These are phyloP conservation scores for Tagetes patula DNA, from an alignment of 129 eudicot species.

Conservation along the genomic window DNA sequence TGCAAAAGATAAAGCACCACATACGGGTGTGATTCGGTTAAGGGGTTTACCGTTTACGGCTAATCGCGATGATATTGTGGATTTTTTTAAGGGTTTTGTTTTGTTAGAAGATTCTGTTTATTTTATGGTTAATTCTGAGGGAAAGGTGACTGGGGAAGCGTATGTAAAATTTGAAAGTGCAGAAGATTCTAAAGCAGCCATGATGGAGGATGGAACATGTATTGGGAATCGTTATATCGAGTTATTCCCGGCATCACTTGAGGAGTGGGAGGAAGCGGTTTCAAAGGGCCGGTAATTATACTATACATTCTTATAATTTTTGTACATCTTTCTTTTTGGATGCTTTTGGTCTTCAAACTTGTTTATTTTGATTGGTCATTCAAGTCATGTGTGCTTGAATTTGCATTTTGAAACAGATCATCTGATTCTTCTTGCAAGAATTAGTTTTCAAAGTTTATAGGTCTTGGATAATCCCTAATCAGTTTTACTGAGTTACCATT, in stretches of 20 bases:
- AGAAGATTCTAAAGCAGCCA: constrained; percentile 86
- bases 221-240: constrained; percentile 87
- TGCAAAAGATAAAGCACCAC: constrained; percentile 59
- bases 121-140: constrained; percentile 70
- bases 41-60: constrained; percentile 90
- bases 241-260: constrained; percentile 73
- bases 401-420: background rate
- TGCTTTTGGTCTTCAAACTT: background rate
- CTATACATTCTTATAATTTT: background rate
- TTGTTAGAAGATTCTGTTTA: constrained; percentile 64
- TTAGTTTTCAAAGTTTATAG: background rate
- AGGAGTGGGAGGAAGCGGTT: constrained; percentile 85
- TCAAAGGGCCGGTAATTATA: constrained; percentile 67
- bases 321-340: background rate
- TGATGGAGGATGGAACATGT: constrained; percentile 82
- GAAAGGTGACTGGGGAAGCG: constrained; percentile 91
- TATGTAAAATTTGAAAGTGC: constrained; percentile 83
- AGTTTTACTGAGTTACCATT: background rate
- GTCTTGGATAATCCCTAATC: background rate
- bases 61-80: constrained; percentile 62
- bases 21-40: constrained; percentile 72
- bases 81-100: constrained; percentile 70
- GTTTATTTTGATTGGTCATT: background rate
- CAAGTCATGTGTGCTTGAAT: background rate
- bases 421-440: background rate